Percentiles rank a stretch among this genome's conserved stretches.
Conservation (phyloP, 2,329 filamentous ascomycete species). For the Hypoxylon sp. region DNA sequence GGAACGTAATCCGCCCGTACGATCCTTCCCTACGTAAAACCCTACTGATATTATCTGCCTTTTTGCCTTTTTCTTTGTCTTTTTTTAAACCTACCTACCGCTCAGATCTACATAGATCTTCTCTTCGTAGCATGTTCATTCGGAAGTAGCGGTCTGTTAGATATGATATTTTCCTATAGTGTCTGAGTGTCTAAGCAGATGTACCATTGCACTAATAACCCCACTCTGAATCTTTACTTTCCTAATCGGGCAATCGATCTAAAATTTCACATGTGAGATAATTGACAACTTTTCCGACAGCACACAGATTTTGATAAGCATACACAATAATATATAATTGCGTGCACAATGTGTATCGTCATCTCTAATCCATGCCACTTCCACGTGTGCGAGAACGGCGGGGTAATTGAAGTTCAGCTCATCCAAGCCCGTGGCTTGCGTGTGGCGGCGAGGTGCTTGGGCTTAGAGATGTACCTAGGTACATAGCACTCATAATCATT, state of each 20-base stretch:
- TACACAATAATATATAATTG: not conserved
- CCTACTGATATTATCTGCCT: constrained; percentile 9
- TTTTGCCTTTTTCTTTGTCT: constrained; percentile 22
- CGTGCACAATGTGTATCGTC: not conserved
- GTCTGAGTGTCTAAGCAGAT: too few relatives aligned
- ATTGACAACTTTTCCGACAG: too few relatives aligned
- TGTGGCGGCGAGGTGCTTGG: constrained; percentile 7
- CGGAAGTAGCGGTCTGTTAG: not conserved
- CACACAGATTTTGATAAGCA: too few relatives aligned
- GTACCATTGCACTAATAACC: too few relatives aligned
- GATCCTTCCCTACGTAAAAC: too few relatives aligned
- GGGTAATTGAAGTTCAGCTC: constrained; percentile 10
- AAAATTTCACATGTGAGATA: too few relatives aligned
- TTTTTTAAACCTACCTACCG: constrained; percentile 13
- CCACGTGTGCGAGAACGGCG: constrained; percentile 13
- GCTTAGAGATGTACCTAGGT: not conserved
- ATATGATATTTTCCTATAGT: too few relatives aligned
- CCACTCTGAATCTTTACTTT: too few relatives aligned
- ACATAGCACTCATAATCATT: too few relatives aligned
- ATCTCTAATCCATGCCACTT: not conserved
- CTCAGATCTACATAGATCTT: constrained; percentile 22
- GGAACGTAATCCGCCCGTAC: constrained; percentile 6
- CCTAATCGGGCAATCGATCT: constrained; percentile 22
- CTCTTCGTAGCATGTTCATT: not conserved
- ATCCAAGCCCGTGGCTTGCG: constrained; percentile 12